Base-by-base conservation (phyloP, 495 filamentous ascomycete species). In the Antarctomyces pellizariae region DNA sequence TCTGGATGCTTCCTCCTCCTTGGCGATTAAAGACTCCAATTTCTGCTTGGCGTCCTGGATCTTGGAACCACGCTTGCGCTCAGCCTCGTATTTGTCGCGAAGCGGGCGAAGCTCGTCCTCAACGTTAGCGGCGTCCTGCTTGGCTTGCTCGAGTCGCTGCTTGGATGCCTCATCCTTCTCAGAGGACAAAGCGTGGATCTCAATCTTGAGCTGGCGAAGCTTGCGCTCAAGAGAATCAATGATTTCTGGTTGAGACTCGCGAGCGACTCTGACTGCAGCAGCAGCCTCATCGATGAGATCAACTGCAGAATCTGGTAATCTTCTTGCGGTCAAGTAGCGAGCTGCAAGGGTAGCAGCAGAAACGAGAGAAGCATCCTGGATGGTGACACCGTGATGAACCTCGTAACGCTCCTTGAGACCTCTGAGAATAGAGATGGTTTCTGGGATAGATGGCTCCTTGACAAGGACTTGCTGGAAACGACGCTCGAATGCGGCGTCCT, bases 31-130 rank as follows among this genome's bases (percentile, higher is more conserved):
- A 18, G 58, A 53, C 33, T 95, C 86, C 16, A 93, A 64, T 54
- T 93, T 93, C 42, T 86, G 64, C 61, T 89, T 92, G n/a, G 74
- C 74, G 31, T 93, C 83, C 45, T 95, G 86, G 25, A 97, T 82
- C 21, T 83, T 72, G 39, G 72, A 76, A 42, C 75, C 75, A 29
- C 86, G 71, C 38, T 66, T 55, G 53, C 84, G 80, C 49, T 97
- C 86, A 31, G 62, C 71, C 45, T 93, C 78, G 39, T 95, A 97
- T 52, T 90, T 91, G 46, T 93, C 80, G 13, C 80, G 75, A 34
- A 97, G 63, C 3, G 86, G 86, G 37, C 71, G 63, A 15, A 97
- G 52, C 45, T 97, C 86, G 45, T 97, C 86, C 42, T 72, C 60
- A 16, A 90, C 71, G 40, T 97, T 93, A 33, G 78, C 70, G 2